These are phyloP conservation scores for Ehretia macrophylla DNA, from an alignment of 257 asterid genomes.

Conservation along the genomic window DNA sequence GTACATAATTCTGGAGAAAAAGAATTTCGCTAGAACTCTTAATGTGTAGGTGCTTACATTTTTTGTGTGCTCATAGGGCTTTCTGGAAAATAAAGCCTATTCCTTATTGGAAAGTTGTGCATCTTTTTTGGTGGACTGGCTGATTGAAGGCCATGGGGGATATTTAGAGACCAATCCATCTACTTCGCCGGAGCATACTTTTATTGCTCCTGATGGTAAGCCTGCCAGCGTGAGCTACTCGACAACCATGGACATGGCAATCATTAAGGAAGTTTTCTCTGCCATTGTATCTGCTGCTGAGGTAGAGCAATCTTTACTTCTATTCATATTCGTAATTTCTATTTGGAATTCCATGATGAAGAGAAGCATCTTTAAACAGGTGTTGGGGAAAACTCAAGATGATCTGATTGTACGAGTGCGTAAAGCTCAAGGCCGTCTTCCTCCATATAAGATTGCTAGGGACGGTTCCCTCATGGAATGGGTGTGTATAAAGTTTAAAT, in stretches of 20 bases:
- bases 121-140: conserved; percentile 68
- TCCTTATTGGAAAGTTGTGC: conserved; percentile 67
- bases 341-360: neutral
- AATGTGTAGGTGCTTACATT: neutral
- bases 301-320: conserved; percentile 29
- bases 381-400: conserved; percentile 48
- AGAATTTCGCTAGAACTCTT: too few relatives aligned
- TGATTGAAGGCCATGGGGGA: conserved; percentile 53
- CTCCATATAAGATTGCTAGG: conserved; percentile 48
- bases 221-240: conserved; percentile 75
- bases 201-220: conserved; percentile 67
- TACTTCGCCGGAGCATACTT: conserved; percentile 73
- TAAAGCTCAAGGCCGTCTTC: conserved; percentile 57
- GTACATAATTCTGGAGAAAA: neutral
- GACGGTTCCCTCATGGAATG: conserved; percentile 89
- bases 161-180: conserved; percentile 81
- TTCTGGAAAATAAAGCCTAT: conserved; percentile 53
- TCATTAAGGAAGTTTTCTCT: conserved; percentile 57
- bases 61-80: conserved; percentile 33
- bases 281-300: conserved; percentile 60
- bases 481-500: conserved; percentile 36
- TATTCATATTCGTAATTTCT: neutral
- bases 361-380: conserved; percentile 26
- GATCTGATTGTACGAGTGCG: conserved; percentile 48
- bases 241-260: conserved; percentile 75